Base-by-base conservation (phyloP, 345 rosid species). In the Trapa incisa region DNA sequence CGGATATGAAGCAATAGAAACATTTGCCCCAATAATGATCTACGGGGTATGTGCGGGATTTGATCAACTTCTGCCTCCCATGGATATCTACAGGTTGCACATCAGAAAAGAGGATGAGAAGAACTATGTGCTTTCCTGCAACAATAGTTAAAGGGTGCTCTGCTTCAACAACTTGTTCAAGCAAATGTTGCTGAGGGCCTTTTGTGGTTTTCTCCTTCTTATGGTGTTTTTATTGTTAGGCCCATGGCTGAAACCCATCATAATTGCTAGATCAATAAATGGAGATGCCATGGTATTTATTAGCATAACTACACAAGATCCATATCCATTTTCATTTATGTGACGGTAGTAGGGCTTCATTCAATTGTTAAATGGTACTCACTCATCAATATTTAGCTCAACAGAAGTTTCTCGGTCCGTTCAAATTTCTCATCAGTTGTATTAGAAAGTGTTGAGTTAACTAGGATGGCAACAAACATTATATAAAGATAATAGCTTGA, bases 1-100 rank as follows among this genome's bases (percentile, higher is more conserved):
- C 68, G 83, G 83, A n/a, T 85, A 85, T 62, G 90, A 85, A 73
- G 75, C 84, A 71, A 85, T 87, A 88, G 90, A 88, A 53, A 87
- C 86, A 4, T 79, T 87, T 75, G 94, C 88, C 57, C 94, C 90
- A 12, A 78, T 85, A 61, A 79, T 82, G 58, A 80, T 87, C 50
- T 85, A 87, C 72, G 85, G 90, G 94, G 57, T 87, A 60, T 85
- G 84, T 43, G 88, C 88, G 4, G 90, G 94, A 41, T 68, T 83
- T 69, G 85, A 87, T 73, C 90, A 87, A 71, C 75, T 87, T 47
- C 67, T 87, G 68, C 88, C 86, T 6, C 79, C 82, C 22, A 64
- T 84, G 78, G 83, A 79, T 68, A 75, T 77, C 64, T 85, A 79
- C 75, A 68, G 90, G 54, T 75, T 87, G 69, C 90, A 87, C 61